Base-by-base conservation (phyloP, 495 filamentous ascomycete genomes). In the Daldinia vernicosa region DNA sequence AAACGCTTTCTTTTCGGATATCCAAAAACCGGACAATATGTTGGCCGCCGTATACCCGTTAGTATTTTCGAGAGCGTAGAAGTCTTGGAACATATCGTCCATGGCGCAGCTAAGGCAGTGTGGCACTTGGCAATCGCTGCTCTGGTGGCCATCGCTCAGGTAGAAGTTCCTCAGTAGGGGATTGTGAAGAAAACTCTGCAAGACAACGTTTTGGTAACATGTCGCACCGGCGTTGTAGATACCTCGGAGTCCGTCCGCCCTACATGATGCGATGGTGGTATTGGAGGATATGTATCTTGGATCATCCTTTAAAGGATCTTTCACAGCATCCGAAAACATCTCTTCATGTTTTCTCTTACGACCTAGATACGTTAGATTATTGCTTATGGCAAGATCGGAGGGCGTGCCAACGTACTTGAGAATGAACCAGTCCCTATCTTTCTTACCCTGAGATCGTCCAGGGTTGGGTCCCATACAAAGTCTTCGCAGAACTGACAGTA, bases 191-290 rank as follows among this genome's bases (percentile, higher is more conserved):
- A 98, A 85, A 19, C 88, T 90, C 76, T 98, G 94, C 15, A 98
- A 83, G 51, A 97, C 90, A 30, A 97, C 93, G 67, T 92, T 94
- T 85, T 97, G 91, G 77, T 95, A 98, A 80, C 94, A 98, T 4
- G 94, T 97, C 19, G 93, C 91, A 14, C 94, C 94, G 78, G 96
- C 93, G 76, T 98, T 98, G 76, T 92, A 94, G 39, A 98, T 89
- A n/a, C 94, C 94, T 6, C 94, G 89, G 32, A 95, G 83, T 6
- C 91, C 91, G 39, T 84, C 89, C 4, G 90, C 89, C 39, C 88
- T 89, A 76, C 91, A 93, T 1, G 91, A 89, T 17, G 86, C 84
- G 24, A 83, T 75, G 6, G 81, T 85, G 11, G 89, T 89, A 74
- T 92, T 90, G 30, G 80, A 66, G 19, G 85, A 78, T 63, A 92